Evolutionary conservation across 352 stramenopile genomes (phyloP).

Genomic region (Globisporangium canariense): DNA sequence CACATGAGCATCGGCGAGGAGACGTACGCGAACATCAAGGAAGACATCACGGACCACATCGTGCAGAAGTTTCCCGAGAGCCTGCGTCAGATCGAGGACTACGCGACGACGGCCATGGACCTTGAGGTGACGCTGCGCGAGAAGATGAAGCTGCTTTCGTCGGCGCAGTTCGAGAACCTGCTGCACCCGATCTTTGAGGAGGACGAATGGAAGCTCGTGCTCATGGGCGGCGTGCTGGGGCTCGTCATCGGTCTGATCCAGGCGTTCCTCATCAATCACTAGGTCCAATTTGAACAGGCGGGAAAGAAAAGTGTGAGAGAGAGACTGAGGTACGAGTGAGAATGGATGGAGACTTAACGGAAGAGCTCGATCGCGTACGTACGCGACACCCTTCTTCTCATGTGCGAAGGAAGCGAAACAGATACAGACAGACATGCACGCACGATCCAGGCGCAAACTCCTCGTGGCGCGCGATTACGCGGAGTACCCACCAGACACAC

Average conservation of each 20-base stretch:
- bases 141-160: slow-evolving; percentile 89
- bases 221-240: slow-evolving; percentile 94
- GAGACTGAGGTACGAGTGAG: background rate
- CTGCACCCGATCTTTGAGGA: slow-evolving; percentile 98
- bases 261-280: slow-evolving; percentile 86
- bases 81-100: slow-evolving; percentile 90
- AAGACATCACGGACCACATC: slow-evolving; percentile 87
- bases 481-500: background rate
- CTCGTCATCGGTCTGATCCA: slow-evolving; percentile 91
- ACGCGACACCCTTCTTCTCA: background rate
- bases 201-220: slow-evolving; percentile 97
- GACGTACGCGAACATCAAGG: slow-evolving; percentile 84
- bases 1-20: slow-evolving; percentile 81
- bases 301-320: background rate
- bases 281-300: slow-evolving; percentile 5
- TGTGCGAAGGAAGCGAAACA: background rate
- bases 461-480: slow-evolving; percentile 8
- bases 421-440: background rate
- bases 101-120: slow-evolving; percentile 91
- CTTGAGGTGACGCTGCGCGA: slow-evolving; percentile 89
- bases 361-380: slow-evolving; percentile 4
- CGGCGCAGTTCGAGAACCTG: slow-evolving; percentile 93
- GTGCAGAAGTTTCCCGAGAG: slow-evolving; percentile 84
- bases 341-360: background rate
- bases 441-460: background rate